Percentiles rank a stretch among this genome's conserved stretches.
Conservation (phyloP, 306 rosid genomes). For the Rosa chinensis region DNA sequence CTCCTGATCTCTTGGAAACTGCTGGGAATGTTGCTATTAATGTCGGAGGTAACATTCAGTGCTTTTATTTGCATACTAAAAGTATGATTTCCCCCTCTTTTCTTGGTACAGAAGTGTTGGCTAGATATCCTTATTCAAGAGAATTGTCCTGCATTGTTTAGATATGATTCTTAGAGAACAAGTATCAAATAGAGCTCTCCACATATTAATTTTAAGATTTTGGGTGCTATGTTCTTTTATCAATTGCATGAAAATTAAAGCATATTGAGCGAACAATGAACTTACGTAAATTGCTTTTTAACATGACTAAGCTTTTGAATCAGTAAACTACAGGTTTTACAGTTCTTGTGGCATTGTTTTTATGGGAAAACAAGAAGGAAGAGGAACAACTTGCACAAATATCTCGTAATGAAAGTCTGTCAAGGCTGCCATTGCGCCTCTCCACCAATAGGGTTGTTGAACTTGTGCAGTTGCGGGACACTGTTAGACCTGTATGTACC, state of each 20-base stretch:
- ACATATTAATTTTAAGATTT: neutral
- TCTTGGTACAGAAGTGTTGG: constrained; percentile 10
- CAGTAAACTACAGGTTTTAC: constrained; percentile 82
- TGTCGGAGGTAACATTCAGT: constrained; percentile 66
- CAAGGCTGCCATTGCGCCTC: constrained; percentile 92
- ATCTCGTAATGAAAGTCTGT: constrained; percentile 77
- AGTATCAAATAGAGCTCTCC: neutral
- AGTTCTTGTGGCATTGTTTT: constrained; percentile 68
- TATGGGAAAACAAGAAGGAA: constrained; percentile 98
- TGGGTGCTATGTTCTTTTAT: neutral
- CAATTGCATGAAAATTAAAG: neutral
- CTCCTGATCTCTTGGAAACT: constrained; percentile 85
- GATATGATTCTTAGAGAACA: neutral
- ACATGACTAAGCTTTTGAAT: constrained; percentile 64
- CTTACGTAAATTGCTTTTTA: constrained; percentile 33
- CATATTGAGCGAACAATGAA: constrained; percentile 8
- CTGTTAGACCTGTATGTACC: constrained; percentile 82
- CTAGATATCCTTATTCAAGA: constrained; percentile 5
- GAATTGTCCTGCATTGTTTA: constrained; percentile 11
- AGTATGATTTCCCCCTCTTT: neutral
- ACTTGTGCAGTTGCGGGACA: constrained; percentile 94
- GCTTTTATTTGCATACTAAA: constrained; percentile 22
- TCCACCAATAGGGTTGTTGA: constrained; percentile 95
- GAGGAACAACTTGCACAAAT: constrained; percentile 92
- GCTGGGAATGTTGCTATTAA: constrained; percentile 89